Evolutionary conservation across 495 filamentous ascomycete genomes (phyloP), one percentile per base, ranked within the genome.

Genomic region (Hypoxylon lenormandii): DNA sequence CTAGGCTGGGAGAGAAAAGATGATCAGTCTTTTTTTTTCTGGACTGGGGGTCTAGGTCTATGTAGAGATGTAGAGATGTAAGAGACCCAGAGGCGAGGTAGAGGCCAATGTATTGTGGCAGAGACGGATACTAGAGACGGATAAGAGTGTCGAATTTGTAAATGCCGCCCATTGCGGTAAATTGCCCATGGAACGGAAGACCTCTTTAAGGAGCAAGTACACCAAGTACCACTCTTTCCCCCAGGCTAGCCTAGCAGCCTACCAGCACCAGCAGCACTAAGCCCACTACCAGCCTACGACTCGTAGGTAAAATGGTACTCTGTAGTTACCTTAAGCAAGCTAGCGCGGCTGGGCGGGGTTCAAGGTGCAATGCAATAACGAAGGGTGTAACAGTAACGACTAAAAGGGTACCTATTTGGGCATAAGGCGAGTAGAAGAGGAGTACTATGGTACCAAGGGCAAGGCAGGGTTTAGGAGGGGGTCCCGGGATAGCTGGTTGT

Each of bases 141-240:
- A 47, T 66, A 62, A 45, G 43, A 71, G 51, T n/a, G 62, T 59
- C 57, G 62, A 66, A 71, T 57, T 71, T 66, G 68, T 59, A 71
- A 72, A 68, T 64, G 69, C 64, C 69, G 69, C 64, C 69, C 69
- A 72, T 64, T 68, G 69, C 69, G 69, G 69, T 69, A 67, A 72
- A 72, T 72, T 68, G 59, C 47, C 69, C 64, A 71, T 72, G 69
- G 69, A 60, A 51, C 60, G 64, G 64, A 64, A 60, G 40, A 64
- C 58, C 55, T 60, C 64, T 68, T 68, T 68, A 60, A 71, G 51
- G 56, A 65, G 23, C 54, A 28, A 51, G 33, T 62, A 47, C 63
- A 57, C 53, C 46, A 12, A 30, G 21, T 12, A 49, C 11, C 1
- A 21, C 23, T n/a, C n/a, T n/a, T n/a, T 26, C 11, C 22, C 46